Evolutionary conservation across 2,329 filamentous ascomycete genomes (phyloP), one percentile per base, ranked within the genome.

Genomic region (Aspergillus sp.): DNA sequence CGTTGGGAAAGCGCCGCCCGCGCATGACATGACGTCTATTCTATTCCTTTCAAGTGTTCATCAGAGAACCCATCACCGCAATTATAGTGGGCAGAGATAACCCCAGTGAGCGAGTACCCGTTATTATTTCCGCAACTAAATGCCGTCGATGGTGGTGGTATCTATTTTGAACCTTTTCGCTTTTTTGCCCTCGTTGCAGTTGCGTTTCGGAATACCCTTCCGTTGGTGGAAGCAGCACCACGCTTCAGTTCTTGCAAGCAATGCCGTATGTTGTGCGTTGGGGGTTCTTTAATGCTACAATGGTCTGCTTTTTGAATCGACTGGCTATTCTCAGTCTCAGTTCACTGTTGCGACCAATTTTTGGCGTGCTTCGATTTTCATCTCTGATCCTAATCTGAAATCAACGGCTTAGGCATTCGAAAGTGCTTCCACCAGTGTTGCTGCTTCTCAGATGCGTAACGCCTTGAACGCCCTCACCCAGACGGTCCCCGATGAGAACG

Each of bases 371-470:
- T 37, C 6, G 6, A 37, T 15, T 15, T 37, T 37, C 15, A 15
- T 14, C 12, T 37, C 33, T 37, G 33, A 37, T 37, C 33, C 27
- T 31, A 31, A 31, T 31, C 27, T 15, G 33, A 15, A 37, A 37
- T 12, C 15, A 37, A 43, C 40, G 33, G 23, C 7, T 17, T 14
- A 98, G 95, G 95, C 95, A 62, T 99, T 99, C 77, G 95, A 99
- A 81, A 98, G 98, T 86, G 96, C 95, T 68, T 97, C 93, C 56
- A 99, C 95, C 73, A 97, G 91, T 70, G 93, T 99, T 66, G 95
- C 95, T 62, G 95, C 95, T 56, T 96, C 93, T 60, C 95, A 99
- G 83, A 99, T 99, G 95, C 91, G 95, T 79, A 99, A 99, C 85
- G 85, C 91, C 62, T 84, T 99, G 75, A 98, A 96, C 76, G 88